Base-by-base conservation (phyloP, 192 early-diverging fungal species). In the Linnemannia exigua region DNA sequence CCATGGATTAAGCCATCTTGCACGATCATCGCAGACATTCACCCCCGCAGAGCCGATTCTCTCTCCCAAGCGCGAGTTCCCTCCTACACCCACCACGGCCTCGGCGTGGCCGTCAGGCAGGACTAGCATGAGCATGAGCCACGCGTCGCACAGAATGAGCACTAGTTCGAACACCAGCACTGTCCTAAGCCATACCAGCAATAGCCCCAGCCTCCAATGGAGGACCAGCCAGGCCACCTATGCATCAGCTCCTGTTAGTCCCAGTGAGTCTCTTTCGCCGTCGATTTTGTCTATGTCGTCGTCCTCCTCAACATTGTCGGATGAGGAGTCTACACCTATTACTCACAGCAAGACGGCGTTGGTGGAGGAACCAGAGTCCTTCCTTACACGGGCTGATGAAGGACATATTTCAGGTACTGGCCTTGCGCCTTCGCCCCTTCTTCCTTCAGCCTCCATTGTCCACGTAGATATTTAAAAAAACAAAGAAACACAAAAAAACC, bases 391-490 rank as follows among this genome's bases (percentile, higher is more conserved):
- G 1, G 58, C n/a, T 31, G 25, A 33, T 63, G 25, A 63, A 15
- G 28, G 58, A 15, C 25, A 31, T 31, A 25, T 31, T 31, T n/a
- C 58, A 14, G 25, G 25, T 63, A 9, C 31, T 12, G 58, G 58
- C 0, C 28, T 63, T 31, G 58, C 25, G 3, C 12, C 58, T 25
- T 63, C 58, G 3, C 58, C 58, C 9, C 58, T 63, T 15, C 58
- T 63, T 31, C 58, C 58, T 15, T 1, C 28, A 1, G 25, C 58
- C 12, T 63, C 58, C 28, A 12, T 63, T 3, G 58, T 31, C 28
- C 58, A 63, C 28, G 58, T 63, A 63, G 58, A 63, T 63, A 63
- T 63, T 63, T 63, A 63, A 31, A 63, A 63, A 58, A 25, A 58
- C 41, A 63, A 63, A 63, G 28, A 33, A 63, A 31, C 15, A 63